Conservation (phyloP, 2,329 filamentous ascomycete genomes). For the Hansfordia pulvinata region DNA sequence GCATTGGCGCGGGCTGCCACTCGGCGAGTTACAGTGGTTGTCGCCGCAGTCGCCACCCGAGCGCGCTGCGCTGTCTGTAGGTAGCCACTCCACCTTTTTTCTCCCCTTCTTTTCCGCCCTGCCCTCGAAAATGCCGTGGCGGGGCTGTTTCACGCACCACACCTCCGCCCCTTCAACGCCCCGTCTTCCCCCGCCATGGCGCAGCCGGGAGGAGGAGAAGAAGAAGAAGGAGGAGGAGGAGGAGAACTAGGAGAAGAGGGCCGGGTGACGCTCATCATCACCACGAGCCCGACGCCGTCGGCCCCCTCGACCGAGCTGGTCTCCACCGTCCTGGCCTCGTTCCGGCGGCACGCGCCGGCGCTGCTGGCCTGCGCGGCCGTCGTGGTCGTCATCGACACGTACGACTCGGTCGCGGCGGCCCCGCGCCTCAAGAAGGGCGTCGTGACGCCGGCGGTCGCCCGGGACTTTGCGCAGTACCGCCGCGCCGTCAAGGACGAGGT, state of each 20-base stretch:
- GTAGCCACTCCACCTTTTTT: too few relatives aligned
- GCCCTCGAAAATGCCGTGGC: too few relatives aligned
- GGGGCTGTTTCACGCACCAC: too few relatives aligned
- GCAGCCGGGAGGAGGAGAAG: too few relatives aligned
- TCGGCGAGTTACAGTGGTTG: too few relatives aligned
- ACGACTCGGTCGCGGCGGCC: constrained; percentile 27
- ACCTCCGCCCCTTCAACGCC: too few relatives aligned
- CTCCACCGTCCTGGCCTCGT: constrained; percentile 29
- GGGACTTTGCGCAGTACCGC: constrained; percentile 29
- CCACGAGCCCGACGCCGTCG: constrained; percentile 41
- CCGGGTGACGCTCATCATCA: constrained; percentile 31
- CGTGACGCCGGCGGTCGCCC: constrained; percentile 30
- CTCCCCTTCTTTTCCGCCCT: too few relatives aligned
- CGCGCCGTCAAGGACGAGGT: constrained; percentile 29
- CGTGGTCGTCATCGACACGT: constrained; percentile 38
- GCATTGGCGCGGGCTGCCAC: too few relatives aligned
- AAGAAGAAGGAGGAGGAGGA: too few relatives aligned
- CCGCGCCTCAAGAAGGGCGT: constrained; percentile 39
- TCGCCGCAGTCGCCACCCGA: too few relatives aligned
- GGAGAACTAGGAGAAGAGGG: constrained; percentile 1
- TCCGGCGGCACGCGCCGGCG: constrained; percentile 24
- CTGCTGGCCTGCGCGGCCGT: constrained; percentile 28
- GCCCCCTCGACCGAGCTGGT: constrained; percentile 37
- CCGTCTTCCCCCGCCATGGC: too few relatives aligned
- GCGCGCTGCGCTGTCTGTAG: too few relatives aligned